Evolutionary conservation across 1,139 yeast species (phyloP).

Genomic region (Tardiomyces digboiensis): DNA sequence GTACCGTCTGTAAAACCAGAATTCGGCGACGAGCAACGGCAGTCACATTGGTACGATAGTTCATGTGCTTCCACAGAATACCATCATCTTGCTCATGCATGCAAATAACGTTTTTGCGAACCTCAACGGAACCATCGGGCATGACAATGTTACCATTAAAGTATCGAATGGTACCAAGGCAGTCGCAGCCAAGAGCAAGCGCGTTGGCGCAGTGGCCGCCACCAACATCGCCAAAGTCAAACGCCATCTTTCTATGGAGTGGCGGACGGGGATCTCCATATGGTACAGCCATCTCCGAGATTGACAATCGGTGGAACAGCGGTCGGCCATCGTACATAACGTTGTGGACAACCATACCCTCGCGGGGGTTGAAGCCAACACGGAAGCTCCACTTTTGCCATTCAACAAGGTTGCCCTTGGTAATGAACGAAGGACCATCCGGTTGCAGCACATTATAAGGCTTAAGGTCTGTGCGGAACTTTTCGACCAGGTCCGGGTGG

Average conservation of each 20-base stretch:
- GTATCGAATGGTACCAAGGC: conserved; percentile 80
- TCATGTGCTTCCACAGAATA: conserved; percentile 72
- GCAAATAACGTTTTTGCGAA: conserved; percentile 69
- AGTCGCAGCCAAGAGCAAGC: conserved; percentile 76
- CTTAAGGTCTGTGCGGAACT: conserved; percentile 42
- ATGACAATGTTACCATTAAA: conserved; percentile 56
- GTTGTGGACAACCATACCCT: conserved; percentile 75
- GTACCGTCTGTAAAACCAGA: conserved; percentile 75
- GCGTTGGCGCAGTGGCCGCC: conserved; percentile 75
- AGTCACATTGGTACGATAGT: conserved; percentile 62
- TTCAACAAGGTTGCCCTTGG: conserved; percentile 48
- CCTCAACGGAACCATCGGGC: conserved; percentile 54
- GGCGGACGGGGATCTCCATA: conserved; percentile 90
- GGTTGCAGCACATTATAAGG: conserved; percentile 75
- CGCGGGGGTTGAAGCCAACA: conserved; percentile 68
- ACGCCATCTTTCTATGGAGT: conserved; percentile 86
- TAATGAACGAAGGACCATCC: conserved; percentile 74
- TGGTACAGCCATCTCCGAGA: conserved; percentile 89
- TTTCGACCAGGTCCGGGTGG: conserved; percentile 37
- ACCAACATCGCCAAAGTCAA: conserved; percentile 88
- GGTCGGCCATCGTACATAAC: conserved; percentile 76
- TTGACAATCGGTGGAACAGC: conserved; percentile 64
- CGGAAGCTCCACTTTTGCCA: conserved; percentile 94
- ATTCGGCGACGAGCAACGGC: conserved; percentile 82
- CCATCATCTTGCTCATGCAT: conserved; percentile 89